Evolutionary conservation across 2,329 filamentous ascomycete genomes (phyloP).

Genomic region (Pochonia chlamydosporia): DNA sequence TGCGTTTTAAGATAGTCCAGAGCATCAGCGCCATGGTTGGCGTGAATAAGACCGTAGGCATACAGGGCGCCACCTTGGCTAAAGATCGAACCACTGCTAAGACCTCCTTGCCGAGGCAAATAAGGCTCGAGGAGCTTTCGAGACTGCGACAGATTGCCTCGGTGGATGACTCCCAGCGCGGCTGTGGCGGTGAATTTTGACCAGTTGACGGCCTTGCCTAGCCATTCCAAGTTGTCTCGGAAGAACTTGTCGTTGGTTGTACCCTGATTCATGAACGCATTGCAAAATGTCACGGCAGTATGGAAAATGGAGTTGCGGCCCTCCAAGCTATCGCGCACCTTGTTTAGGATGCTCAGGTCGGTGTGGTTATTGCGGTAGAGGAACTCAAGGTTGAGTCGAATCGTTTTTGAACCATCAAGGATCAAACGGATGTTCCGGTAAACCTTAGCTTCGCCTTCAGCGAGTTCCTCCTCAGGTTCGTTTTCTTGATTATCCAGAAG

Average conservation of each 20-base stretch:
- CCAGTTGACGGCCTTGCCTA: slow-evolving; percentile 98
- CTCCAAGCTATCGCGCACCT: slow-evolving; percentile 91
- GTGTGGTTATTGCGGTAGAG: slow-evolving; percentile 93
- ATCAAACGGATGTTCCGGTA: slow-evolving; percentile 61
- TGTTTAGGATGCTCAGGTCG: slow-evolving; percentile 88
- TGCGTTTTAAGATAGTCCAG: slow-evolving; percentile 71
- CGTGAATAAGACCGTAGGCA: slow-evolving; percentile 91
- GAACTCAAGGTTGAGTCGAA: slow-evolving; percentile 93
- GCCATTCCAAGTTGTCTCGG: slow-evolving; percentile 94
- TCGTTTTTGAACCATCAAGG: slow-evolving; percentile 85
- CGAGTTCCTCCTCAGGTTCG: slow-evolving; percentile 47
- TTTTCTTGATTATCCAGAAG: slow-evolving; percentile 45
- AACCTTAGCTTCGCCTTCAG: slow-evolving; percentile 48
- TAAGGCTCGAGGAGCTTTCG: slow-evolving; percentile 93
- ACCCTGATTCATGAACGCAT: slow-evolving; percentile 98
- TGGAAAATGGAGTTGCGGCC: slow-evolving; percentile 98
- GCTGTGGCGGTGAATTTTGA: slow-evolving; percentile 98
- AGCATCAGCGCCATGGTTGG: slow-evolving; percentile 92
- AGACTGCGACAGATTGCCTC: slow-evolving; percentile 88
- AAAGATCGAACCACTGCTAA: slow-evolving; percentile 80
- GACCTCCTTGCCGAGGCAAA: slow-evolving; percentile 69
- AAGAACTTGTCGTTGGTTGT: slow-evolving; percentile 99
- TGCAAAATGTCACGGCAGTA: slow-evolving; percentile 93
- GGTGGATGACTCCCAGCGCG: slow-evolving; percentile 91
- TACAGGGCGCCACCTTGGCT: slow-evolving; percentile 95